Evolutionary conservation across 2,329 filamentous ascomycete genomes (phyloP).

Genomic region (Sporothrix inflata): DNA sequence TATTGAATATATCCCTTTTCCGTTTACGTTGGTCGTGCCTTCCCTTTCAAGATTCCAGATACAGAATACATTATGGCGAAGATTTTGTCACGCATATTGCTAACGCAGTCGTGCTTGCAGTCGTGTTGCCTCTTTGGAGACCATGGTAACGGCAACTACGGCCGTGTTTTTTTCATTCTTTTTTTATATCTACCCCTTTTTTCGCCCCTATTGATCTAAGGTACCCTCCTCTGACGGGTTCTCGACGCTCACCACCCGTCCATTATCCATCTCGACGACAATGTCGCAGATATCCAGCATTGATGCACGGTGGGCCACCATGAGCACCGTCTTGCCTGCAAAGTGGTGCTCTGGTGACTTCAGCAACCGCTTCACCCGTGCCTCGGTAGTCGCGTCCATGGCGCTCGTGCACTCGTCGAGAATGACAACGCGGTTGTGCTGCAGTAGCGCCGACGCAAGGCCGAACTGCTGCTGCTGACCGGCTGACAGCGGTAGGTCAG

Average conservation of each 20-base stretch:
- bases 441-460: constrained; percentile 6
- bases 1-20: background rate
- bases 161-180: no score
- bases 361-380: background rate
- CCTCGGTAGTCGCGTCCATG: background rate
- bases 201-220: background rate
- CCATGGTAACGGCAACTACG: background rate
- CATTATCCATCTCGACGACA: constrained; percentile 18
- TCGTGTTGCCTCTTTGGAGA: no score
- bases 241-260: background rate
- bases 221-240: background rate
- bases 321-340: constrained; percentile 16
- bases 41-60: background rate
- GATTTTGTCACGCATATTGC: background rate
- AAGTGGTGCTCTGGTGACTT: background rate
- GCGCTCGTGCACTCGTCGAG: constrained; percentile 20
- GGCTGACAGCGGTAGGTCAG: background rate
- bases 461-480: constrained; percentile 19
- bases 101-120: background rate
- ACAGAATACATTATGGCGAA: background rate
- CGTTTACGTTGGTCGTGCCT: background rate
- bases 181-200: background rate
- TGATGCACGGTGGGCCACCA: constrained; percentile 12
- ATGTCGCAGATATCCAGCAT: constrained; percentile 15
- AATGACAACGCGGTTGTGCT: constrained; percentile 11